Conservation (phyloP, 2,329 filamentous ascomycete species). For the Penicillium sp. region DNA sequence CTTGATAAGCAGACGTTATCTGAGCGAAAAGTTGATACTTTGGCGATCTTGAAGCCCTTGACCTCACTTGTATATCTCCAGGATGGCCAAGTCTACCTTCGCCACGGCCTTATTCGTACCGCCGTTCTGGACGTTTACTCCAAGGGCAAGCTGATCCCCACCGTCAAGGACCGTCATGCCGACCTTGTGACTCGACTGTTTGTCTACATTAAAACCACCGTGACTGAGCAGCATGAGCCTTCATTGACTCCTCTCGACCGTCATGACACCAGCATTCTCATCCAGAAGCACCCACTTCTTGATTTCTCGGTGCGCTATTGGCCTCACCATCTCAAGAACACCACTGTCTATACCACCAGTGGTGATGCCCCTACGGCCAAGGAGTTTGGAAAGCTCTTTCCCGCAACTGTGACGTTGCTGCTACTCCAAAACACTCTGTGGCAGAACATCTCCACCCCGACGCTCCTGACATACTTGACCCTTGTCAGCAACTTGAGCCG, state of each 20-base stretch:
- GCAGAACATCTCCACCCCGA: slow-evolving; percentile 40
- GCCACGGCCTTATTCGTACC: slow-evolving; percentile 38
- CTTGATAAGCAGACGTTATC: slow-evolving; percentile 33
- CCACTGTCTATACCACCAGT: slow-evolving; percentile 41
- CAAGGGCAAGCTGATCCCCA: slow-evolving; percentile 35
- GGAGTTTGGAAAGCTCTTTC: slow-evolving; percentile 53
- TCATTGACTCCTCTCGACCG: slow-evolving; percentile 32
- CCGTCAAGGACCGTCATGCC: slow-evolving; percentile 37
- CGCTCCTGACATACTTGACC: slow-evolving; percentile 31
- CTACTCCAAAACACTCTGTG: slow-evolving; percentile 54
- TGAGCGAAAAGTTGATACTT: slow-evolving; percentile 30
- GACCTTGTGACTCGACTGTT: slow-evolving; percentile 39
- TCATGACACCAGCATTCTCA: slow-evolving; percentile 27
- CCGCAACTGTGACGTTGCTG: slow-evolving; percentile 47
- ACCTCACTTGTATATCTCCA: slow-evolving; percentile 37
- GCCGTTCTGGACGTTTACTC: slow-evolving; percentile 34
- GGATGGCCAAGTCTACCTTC: slow-evolving; percentile 38
- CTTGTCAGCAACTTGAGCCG: slow-evolving; percentile 35
- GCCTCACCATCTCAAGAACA: slow-evolving; percentile 49
- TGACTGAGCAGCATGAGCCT: slow-evolving; percentile 35
- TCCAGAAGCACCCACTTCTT: slow-evolving; percentile 45
- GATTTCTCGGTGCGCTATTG: slow-evolving; percentile 54
- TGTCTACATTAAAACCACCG: slow-evolving; percentile 35
- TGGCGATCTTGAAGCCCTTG: slow-evolving; percentile 33
- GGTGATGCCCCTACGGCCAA: slow-evolving; percentile 46